These are phyloP conservation scores for Phaeolepiota aurea DNA, from an alignment of 768 basidiomycete species.

Conservation along the genomic window DNA sequence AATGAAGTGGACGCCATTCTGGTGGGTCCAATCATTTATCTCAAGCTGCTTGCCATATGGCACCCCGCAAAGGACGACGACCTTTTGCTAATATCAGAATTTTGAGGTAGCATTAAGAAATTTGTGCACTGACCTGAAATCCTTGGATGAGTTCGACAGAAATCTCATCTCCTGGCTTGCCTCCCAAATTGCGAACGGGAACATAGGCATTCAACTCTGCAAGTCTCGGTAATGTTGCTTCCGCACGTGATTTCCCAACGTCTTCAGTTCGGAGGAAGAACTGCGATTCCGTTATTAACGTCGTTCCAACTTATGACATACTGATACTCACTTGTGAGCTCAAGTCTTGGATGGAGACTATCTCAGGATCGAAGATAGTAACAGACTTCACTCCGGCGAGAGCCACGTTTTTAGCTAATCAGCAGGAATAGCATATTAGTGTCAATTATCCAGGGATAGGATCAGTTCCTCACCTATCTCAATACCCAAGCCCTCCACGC, in stretches of 20 bases:
- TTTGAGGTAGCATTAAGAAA: not conserved
- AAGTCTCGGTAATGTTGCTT: slow-evolving; percentile 79
- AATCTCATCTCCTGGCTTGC: slow-evolving; percentile 68
- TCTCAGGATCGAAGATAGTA: slow-evolving; percentile 90
- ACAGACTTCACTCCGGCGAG: slow-evolving; percentile 97
- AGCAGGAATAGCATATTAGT: slow-evolving; percentile 4
- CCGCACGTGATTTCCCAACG: slow-evolving; percentile 81
- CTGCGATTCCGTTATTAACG: slow-evolving; percentile 27
- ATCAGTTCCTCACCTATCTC: slow-evolving; percentile 65
- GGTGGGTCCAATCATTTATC: slow-evolving; percentile 93
- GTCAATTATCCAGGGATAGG: slow-evolving; percentile 4
- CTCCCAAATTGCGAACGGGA: slow-evolving; percentile 82
- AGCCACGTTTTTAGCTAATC: slow-evolving; percentile 84
- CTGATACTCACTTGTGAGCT: slow-evolving; percentile 68
- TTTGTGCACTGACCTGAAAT: slow-evolving; percentile 74
- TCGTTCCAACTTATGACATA: slow-evolving; percentile 11
- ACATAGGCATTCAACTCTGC: slow-evolving; percentile 96
- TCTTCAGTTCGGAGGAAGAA: slow-evolving; percentile 91
- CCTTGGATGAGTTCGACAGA: slow-evolving; percentile 74
- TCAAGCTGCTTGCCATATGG: slow-evolving; percentile 79
- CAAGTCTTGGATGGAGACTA: slow-evolving; percentile 80
- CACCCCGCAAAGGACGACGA: slow-evolving; percentile 80
- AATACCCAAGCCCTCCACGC: slow-evolving; percentile 85
- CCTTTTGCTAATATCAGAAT: slow-evolving; percentile 34
- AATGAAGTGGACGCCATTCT: slow-evolving; percentile 85